Conservation (phyloP, 768 basidiomycete genomes). For the Pseudohyphozyma bogoriensis region DNA sequence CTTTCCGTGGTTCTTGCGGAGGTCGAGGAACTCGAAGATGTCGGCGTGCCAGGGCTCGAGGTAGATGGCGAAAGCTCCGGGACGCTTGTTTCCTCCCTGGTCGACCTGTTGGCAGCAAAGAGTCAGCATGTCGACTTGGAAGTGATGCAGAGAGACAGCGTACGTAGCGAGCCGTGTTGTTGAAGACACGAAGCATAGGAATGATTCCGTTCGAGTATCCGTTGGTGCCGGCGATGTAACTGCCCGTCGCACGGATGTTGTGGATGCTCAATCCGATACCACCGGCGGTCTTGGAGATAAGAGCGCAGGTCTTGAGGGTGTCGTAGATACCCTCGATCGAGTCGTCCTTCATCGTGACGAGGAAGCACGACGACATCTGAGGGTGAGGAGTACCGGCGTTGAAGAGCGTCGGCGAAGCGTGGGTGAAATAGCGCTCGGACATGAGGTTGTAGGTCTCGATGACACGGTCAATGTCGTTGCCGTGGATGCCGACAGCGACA, state of each 20-base stretch:
- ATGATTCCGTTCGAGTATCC: slow-evolving; percentile 98
- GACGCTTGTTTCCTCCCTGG: slow-evolving; percentile 92
- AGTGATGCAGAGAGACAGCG: background rate
- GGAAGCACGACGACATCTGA: slow-evolving; percentile 92
- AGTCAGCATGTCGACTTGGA: too few relatives aligned
- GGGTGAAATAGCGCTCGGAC: slow-evolving; percentile 86
- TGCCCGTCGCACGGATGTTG: slow-evolving; percentile 86
- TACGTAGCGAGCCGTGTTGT: slow-evolving; percentile 97
- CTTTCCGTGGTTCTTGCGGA: slow-evolving; percentile 98
- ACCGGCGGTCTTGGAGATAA: slow-evolving; percentile 99
- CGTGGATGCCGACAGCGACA: slow-evolving; percentile 95
- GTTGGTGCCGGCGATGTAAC: slow-evolving; percentile 98
- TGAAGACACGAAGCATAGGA: slow-evolving; percentile 96
- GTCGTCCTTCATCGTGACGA: slow-evolving; percentile 96
- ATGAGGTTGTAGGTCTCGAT: slow-evolving; percentile 67
- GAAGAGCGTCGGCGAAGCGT: slow-evolving; percentile 95
- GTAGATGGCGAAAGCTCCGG: slow-evolving; percentile 96
- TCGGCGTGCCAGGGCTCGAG: slow-evolving; percentile 98
- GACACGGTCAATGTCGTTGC: slow-evolving; percentile 71
- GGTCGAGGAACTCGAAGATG: slow-evolving; percentile 91
- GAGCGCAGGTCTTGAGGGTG: slow-evolving; percentile 92
- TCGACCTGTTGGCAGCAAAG: background rate
- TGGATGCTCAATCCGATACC: slow-evolving; percentile 95
- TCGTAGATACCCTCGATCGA: slow-evolving; percentile 99
- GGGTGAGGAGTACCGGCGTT: slow-evolving; percentile 92